Evolutionary conservation across 352 stramenopile genomes (phyloP), one percentile per base, ranked within the genome.

Genomic region (Phytopythium mirpurense): DNA sequence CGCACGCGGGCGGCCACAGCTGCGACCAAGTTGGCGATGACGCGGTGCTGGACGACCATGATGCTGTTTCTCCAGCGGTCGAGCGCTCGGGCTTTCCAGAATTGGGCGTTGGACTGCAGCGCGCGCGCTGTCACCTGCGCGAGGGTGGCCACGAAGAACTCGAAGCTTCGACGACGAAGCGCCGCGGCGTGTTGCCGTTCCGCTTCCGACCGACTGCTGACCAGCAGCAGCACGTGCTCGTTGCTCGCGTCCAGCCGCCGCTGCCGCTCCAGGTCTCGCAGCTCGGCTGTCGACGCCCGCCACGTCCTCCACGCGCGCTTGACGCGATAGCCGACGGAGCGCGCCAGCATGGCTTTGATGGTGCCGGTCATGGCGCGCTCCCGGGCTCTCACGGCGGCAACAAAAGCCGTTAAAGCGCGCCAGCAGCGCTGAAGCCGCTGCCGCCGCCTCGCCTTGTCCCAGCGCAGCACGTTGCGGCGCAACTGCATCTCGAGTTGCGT

Each of bases 181-280:
- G 31, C 42, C 2, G 35, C 24, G 5, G 62, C 31, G 11, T 44
- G 19, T 18, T 42, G 36, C 21, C 19, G 3, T 29, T 65, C 56
- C 12, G 70, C 52, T 36, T 50, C 9, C 2, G 67, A 23, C 3
- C 51, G 62, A 29, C 68, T 26, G n/a, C 16, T 27, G 45, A 51
- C 46, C 0, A 74, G 40, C 9, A 71, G 38, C 56, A 74, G 23
- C 10, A 38, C n/a, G 11, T 29, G 23, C 48, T 72, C 59, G n/a
- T 59, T 60, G 3, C 54, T 62, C 9, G 19, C 35, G 14, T 62
- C 56, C 1, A 74, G 3, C 27, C 29, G 24, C n/a, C 32, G 24
- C 34, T 51, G 45, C 2, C 32, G 51, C 31, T 62, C 46, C 1
- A 12, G 41, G n/a, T 62, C 55, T 15, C 62, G 57, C n/a, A 51